These are phyloP conservation scores for Pharnaceum exiguum DNA, from an alignment of 148 eudicot genomes.

Conservation along the genomic window DNA sequence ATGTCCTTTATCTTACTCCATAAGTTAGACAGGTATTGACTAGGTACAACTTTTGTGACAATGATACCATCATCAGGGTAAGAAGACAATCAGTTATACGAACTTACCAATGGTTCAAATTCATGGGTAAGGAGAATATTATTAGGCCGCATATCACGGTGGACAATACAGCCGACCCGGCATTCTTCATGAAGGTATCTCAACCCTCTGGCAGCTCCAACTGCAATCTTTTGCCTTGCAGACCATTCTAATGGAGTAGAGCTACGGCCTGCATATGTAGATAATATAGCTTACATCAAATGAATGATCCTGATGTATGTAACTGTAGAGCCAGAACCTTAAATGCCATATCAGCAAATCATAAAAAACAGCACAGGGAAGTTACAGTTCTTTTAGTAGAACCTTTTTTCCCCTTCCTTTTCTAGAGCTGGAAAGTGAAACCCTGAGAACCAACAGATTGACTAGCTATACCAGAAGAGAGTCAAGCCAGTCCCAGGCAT, in stretches of 20 bases:
- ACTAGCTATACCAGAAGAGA: too few species aligned
- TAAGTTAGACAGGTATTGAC: too few species aligned
- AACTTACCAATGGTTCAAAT: constrained; percentile 77
- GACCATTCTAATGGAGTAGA: constrained; percentile 50
- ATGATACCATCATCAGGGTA: neutral
- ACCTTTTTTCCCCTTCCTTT: too few species aligned
- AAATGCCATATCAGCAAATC: neutral
- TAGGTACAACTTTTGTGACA: neutral
- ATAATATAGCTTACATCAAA: neutral
- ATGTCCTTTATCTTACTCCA: too few species aligned
- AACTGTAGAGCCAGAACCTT: neutral
- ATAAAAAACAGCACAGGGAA: neutral
- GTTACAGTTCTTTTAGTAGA: too few species aligned
- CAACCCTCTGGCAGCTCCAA: constrained; percentile 89
- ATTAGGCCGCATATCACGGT: constrained; percentile 92
- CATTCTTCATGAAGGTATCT: constrained; percentile 96
- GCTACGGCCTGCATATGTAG: constrained; percentile 38
- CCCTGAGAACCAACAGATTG: too few species aligned
- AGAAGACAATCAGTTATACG: neutral
- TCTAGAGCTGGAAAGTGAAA: too few species aligned
- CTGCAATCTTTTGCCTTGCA: constrained; percentile 70
- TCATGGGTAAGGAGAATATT: constrained; percentile 89
- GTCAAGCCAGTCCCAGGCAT: neutral
- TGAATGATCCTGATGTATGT: neutral
- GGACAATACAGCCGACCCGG: constrained; percentile 86